Base-by-base conservation (phyloP, 768 basidiomycete genomes). In the Porphyrellus cyaneotinctus region DNA sequence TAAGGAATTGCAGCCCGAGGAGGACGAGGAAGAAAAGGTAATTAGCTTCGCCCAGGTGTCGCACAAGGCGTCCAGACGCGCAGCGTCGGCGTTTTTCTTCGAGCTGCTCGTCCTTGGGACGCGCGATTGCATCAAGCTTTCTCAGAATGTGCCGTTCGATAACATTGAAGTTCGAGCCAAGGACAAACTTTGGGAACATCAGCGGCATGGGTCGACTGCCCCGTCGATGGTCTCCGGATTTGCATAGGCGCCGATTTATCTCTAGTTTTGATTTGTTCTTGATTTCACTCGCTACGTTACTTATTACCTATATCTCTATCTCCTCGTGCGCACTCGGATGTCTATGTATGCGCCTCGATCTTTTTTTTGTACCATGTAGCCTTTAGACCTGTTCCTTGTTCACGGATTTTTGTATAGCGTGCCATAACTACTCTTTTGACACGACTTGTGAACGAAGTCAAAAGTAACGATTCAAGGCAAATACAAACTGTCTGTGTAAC, bases 1-100 rank as follows among this genome's bases (percentile, higher is more conserved):
- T 54, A 78, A 77, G 57, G 88, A 91, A 62, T 71, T 95, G 47
- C 78, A 82, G 49, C 81, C 83, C 3, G 68, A 66, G 26, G 76
- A 77, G 23, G 77, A 74, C 4, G 70, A 66, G 8, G 75, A 75
- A 52, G 83, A 84, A 30, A 87, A 83, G 68, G 69, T 72, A 10
- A 72, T 95, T 61, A 90, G 86, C 63, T 97, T 97, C 75, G 79
- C 80, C 36, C 74, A 81, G 62, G 78, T 92, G 74, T 78, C 91
- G 14, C 78, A 88, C 58, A 91, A 91, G 76, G 91, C 93, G 13
- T 88, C 91, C 11, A 86, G 91, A 43, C 84, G 92, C 37, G 97
- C 94, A 13, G 93, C 95, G 2, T 84, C 95, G 1, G 85, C 92
- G 2, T 97, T 99, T 77, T 99, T 99, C 78, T 99, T 99, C 66